Evolutionary conservation across 1,284 basidiomycete genomes (phyloP).

Genomic region (Melampsora americana): DNA sequence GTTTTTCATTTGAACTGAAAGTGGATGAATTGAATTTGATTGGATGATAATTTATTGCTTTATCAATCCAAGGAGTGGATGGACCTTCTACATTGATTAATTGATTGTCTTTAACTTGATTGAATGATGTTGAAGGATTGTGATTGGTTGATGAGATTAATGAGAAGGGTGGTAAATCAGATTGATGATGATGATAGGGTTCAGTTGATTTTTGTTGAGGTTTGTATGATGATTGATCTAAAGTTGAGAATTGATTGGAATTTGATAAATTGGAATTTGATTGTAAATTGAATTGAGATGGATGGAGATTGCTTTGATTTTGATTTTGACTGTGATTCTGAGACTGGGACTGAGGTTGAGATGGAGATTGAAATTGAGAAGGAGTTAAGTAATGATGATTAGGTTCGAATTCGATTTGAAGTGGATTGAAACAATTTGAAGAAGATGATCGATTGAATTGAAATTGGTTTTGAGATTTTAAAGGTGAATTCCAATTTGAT

Average conservation of each 20-base stretch:
- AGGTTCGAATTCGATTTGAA: no score
- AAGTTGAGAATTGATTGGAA: background rate
- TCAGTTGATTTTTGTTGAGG: background rate
- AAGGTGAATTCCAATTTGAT: slow-evolving; percentile 6
- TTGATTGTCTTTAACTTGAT: background rate
- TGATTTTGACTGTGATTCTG: background rate
- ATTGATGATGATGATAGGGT: background rate
- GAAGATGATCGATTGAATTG: background rate
- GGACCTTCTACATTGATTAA: no score
- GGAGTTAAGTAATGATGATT: no score
- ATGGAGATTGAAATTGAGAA: no score
- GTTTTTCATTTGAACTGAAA: background rate
- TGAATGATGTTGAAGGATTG: background rate
- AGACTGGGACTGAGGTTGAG: background rate
- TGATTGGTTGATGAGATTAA: background rate
- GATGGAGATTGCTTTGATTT: background rate
- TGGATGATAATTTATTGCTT: background rate
- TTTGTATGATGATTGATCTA: background rate
- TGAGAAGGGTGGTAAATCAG: background rate
- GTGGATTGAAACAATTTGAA: no score
- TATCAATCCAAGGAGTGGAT: background rate
- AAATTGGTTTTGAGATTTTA: background rate
- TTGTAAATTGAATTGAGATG: slow-evolving; percentile 1
- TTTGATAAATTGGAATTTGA: background rate
- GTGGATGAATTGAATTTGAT: background rate